Evolutionary conservation across 106 monocot genomes (phyloP).

Genomic region (Posidonia australis): DNA sequence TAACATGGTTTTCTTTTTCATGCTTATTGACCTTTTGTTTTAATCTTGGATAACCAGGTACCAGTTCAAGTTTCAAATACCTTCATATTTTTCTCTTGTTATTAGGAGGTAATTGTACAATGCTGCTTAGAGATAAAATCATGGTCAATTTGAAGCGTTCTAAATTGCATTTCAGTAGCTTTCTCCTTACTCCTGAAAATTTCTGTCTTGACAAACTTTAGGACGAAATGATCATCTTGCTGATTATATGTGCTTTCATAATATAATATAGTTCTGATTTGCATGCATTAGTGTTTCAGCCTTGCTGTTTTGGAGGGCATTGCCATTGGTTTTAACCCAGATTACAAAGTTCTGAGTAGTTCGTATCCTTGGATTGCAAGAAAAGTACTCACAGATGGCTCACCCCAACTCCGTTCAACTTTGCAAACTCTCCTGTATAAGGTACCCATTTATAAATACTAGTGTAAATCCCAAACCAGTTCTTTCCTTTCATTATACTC

Average conservation of each 20-base stretch:
- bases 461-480: neutral
- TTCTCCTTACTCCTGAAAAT: neutral
- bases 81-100: slow-evolving; percentile 96
- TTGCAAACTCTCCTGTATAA: slow-evolving; percentile 83
- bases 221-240: neutral
- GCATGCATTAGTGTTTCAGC: slow-evolving; percentile 35
- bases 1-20: neutral
- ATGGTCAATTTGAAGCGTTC: too few species aligned
- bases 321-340: slow-evolving; percentile 80
- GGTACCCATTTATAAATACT: slow-evolving; percentile 22
- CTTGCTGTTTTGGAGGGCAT: slow-evolving; percentile 98
- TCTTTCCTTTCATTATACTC: too few species aligned
- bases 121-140: too few species aligned
- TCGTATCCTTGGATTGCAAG: slow-evolving; percentile 99
- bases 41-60: slow-evolving; percentile 42
- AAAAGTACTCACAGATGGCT: slow-evolving; percentile 88
- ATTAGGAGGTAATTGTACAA: slow-evolving; percentile 61
- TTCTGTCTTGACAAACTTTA: neutral
- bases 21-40: neutral
- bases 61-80: slow-evolving; percentile 93
- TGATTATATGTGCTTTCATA: neutral
- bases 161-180: too few species aligned
- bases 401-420: slow-evolving; percentile 75
- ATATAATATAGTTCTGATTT: neutral
- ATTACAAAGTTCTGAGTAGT: slow-evolving; percentile 94